Conservation (phyloP, 371 early-diverging fungal genomes). For the Rhizopus arrhizus region DNA sequence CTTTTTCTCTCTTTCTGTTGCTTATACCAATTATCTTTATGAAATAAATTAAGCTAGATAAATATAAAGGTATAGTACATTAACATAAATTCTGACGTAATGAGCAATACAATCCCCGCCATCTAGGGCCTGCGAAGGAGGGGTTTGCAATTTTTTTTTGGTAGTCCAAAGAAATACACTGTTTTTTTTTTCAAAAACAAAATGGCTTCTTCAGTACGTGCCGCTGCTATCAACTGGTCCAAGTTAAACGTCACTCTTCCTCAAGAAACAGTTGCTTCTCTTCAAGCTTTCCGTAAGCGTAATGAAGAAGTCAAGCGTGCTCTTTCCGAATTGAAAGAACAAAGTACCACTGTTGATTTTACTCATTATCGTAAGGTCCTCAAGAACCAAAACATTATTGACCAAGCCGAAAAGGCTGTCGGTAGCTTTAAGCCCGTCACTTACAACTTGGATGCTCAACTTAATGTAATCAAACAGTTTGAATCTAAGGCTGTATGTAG, state of each 20-base stretch:
- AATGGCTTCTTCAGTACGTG: constrained; percentile 50
- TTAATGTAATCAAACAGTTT: constrained; percentile 84
- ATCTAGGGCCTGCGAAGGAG: too few species aligned
- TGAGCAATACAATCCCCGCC: too few species aligned
- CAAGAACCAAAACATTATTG: constrained; percentile 88
- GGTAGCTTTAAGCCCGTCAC: constrained; percentile 80
- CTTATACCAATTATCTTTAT: too few species aligned
- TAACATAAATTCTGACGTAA: too few species aligned
- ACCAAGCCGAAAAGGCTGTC: constrained; percentile 87
- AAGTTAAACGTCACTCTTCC: constrained; percentile 82
- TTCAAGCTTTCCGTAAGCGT: constrained; percentile 93
- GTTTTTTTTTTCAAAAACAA: constrained; percentile 6
- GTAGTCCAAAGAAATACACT: neutral
- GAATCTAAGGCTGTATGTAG: constrained; percentile 86
- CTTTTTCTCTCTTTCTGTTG: too few species aligned
- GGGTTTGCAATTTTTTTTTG: neutral
- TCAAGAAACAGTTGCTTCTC: constrained; percentile 85
- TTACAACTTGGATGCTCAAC: constrained; percentile 84
- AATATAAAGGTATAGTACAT: too few species aligned
- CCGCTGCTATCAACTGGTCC: constrained; percentile 87
- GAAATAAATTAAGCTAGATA: too few species aligned
- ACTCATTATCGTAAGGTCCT: constrained; percentile 82
- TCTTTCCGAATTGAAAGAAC: constrained; percentile 81
- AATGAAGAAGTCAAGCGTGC: constrained; percentile 89
- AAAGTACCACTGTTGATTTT: constrained; percentile 84